These are phyloP conservation scores for Apiospora malaysiana DNA, from an alignment of 2,329 filamentous ascomycete genomes.

Conservation along the genomic window DNA sequence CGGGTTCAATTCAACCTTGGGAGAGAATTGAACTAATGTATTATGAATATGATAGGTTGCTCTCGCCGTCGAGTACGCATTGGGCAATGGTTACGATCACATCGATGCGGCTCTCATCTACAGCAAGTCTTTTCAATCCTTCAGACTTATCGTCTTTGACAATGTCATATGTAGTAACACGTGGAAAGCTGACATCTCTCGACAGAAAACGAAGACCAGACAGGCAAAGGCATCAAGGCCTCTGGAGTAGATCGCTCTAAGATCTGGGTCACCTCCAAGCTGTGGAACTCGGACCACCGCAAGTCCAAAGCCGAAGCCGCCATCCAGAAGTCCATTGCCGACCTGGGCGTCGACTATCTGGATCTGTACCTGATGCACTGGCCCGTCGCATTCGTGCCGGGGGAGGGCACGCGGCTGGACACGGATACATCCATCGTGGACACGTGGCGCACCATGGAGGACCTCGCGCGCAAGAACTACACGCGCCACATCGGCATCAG, in stretches of 20 bases:
- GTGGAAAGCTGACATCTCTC: conserved; percentile 10
- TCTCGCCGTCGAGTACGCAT: conserved; percentile 37
- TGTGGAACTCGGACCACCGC: conserved; percentile 69
- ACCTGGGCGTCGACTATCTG: conserved; percentile 69
- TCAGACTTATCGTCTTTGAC: background rate
- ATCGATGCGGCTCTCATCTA: conserved; percentile 40
- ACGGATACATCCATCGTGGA: conserved; percentile 39
- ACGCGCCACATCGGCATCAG: conserved; percentile 65
- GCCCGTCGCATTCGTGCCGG: conserved; percentile 48
- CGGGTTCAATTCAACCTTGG: background rate
- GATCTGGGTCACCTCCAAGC: conserved; percentile 71
- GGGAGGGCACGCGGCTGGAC: conserved; percentile 35
- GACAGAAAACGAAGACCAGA: conserved; percentile 52
- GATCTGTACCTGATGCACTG: conserved; percentile 76
- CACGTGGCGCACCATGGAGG: conserved; percentile 66
- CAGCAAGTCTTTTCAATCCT: conserved; percentile 26
- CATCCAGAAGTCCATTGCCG: conserved; percentile 64
- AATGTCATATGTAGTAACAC: background rate
- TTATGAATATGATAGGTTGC: conserved; percentile 30
- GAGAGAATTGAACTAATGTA: background rate
- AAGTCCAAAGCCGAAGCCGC: conserved; percentile 67
- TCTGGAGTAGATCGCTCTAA: conserved; percentile 56
- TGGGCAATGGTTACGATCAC: conserved; percentile 37
- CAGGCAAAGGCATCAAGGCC: conserved; percentile 53
- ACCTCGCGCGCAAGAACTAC: conserved; percentile 56